A percentile compares a stretch with the other conserved stretches of the same genome.
These are phyloP conservation scores for Dicorynia guianensis DNA, from an alignment of 306 rosid species.

Conservation along the genomic window DNA sequence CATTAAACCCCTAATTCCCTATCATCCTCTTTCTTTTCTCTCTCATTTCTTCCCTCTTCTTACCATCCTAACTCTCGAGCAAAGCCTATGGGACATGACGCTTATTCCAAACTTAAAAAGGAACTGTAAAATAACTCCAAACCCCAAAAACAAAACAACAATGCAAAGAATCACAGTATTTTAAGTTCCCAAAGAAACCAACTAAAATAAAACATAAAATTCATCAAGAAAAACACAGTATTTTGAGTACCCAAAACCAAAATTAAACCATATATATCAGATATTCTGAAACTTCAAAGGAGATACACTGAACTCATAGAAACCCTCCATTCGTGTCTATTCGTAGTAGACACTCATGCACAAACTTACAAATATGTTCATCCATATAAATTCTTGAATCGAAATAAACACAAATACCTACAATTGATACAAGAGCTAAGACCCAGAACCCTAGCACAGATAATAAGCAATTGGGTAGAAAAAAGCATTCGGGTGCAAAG, in stretches of 20 bases:
- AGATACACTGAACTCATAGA: not conserved
- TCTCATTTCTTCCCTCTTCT: too few relatives aligned
- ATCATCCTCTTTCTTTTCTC: too few relatives aligned
- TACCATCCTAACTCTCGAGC: too few relatives aligned
- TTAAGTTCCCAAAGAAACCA: too few relatives aligned
- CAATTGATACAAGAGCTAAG: not conserved
- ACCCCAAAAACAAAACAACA: not conserved
- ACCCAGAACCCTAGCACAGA: slow-evolving; percentile 43
- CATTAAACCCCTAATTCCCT: too few relatives aligned
- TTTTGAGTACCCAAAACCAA: not conserved
- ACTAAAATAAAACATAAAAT: not conserved
- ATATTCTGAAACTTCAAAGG: not conserved
- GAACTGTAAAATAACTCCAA: not conserved
- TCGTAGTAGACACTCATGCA: not conserved
- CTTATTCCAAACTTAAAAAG: not conserved
- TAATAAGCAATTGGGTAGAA: not conserved
- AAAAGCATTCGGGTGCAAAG: not conserved
- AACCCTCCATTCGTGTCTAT: not conserved
- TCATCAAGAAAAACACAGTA: not conserved
- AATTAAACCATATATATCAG: not conserved
- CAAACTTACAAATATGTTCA: not conserved
- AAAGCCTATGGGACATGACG: too few relatives aligned
- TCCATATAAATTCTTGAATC: not conserved
- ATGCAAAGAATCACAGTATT: too few relatives aligned
- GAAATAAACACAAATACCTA: not conserved